phyloP scores from a whole-genome alignment of 148 eudicot species.

The Pharnaceum exiguum region DNA sequence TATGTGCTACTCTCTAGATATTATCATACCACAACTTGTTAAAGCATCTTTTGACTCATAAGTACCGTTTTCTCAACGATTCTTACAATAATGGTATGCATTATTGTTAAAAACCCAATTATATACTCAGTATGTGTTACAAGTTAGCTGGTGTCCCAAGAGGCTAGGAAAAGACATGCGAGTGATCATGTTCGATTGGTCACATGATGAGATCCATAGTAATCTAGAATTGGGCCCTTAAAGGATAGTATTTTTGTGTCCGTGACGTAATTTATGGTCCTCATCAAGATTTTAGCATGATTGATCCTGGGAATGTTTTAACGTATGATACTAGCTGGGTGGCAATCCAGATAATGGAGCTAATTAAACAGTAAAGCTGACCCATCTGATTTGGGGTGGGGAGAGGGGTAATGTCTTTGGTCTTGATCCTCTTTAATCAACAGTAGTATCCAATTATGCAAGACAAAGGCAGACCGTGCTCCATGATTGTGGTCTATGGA shows the following conservation, averaged over 20 bases:
- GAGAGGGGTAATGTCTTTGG: not conserved
- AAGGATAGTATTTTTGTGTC: not conserved
- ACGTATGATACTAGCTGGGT: too few species aligned
- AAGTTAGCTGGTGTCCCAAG: slow-evolving; percentile 2
- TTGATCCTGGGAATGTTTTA: not conserved
- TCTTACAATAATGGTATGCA: too few species aligned
- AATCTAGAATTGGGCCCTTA: not conserved
- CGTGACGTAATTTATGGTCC: not conserved
- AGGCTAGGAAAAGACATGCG: not conserved
- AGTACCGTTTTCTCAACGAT: too few species aligned
- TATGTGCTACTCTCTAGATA: too few species aligned
- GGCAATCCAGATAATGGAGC: too few species aligned
- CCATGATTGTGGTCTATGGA: slow-evolving; percentile 15
- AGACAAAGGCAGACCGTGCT: slow-evolving; percentile 4
- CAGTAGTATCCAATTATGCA: slow-evolving; percentile 8
- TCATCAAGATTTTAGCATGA: not conserved
- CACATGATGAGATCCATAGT: not conserved
- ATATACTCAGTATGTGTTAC: not conserved
- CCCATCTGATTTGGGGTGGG: not conserved
- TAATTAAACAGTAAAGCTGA: too few species aligned
- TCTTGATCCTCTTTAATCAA: not conserved
- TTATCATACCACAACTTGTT: too few species aligned
- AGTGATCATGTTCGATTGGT: not conserved
- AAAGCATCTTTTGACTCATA: too few species aligned
- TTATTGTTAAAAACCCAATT: not conserved